These are phyloP conservation scores for Mucuna pruriens DNA, from an alignment of 306 rosid genomes.

Conservation along the genomic window DNA sequence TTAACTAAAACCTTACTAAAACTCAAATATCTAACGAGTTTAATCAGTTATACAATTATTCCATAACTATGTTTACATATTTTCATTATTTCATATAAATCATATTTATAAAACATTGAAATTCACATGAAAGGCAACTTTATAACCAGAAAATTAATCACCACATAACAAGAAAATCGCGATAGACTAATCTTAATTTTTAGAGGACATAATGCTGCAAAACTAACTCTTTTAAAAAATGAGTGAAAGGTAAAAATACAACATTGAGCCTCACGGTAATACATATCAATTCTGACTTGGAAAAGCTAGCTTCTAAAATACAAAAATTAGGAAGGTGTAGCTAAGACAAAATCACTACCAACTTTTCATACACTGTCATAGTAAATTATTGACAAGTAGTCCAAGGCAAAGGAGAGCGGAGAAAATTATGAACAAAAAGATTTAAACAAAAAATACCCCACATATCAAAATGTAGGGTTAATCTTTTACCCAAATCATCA, in stretches of 20 bases:
- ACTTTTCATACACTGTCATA: conserved; percentile 58
- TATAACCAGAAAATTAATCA: conserved; percentile 12
- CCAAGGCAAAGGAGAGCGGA: not conserved
- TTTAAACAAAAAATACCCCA: conserved; percentile 54
- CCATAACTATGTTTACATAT: no score
- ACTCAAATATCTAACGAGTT: no score
- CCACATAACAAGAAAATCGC: not conserved
- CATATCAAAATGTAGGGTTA: conserved; percentile 56
- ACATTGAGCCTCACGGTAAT: conserved; percentile 47
- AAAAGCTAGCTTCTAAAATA: conserved; percentile 53
- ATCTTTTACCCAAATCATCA: conserved; percentile 50
- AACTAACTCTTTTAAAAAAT: conserved; percentile 25
- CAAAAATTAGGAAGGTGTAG: conserved; percentile 51
- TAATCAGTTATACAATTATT: no score
- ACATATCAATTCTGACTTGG: conserved; percentile 36
- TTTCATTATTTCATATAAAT: no score
- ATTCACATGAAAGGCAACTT: not conserved
- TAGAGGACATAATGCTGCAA: conserved; percentile 16
- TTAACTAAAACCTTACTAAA: no score
- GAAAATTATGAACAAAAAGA: conserved; percentile 49
- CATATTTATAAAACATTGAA: no score
- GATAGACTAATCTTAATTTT: conserved; percentile 21
- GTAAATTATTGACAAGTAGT: conserved; percentile 62
- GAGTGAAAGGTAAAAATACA: conserved; percentile 42
- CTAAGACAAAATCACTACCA: conserved; percentile 54